A percentile compares a stretch with the other conserved stretches of the same genome.
These are phyloP conservation scores for Thuidium tamariscinum DNA, from an alignment of 225 moss, liverwort and hornwort genomes.

Conservation along the genomic window DNA sequence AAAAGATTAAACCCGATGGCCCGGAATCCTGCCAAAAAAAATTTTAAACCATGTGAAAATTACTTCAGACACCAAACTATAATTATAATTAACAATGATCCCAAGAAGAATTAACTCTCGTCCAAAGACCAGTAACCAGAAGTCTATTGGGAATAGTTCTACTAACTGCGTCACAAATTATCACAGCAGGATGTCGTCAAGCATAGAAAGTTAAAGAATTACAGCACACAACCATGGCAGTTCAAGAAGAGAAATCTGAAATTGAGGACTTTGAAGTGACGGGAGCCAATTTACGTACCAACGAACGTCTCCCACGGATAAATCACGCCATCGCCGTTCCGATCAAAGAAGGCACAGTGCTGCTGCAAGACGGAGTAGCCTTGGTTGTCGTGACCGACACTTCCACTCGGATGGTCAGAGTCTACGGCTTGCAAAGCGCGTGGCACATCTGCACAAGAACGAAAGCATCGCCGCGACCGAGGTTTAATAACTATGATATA, in stretches of 20 bases:
- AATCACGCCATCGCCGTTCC: constrained; percentile 52
- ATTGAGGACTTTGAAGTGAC: background rate
- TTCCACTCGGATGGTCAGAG: constrained; percentile 57
- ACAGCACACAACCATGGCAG: background rate
- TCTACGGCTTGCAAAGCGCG: constrained; percentile 63
- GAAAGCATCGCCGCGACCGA: background rate
- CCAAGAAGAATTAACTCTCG: background rate
- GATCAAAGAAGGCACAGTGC: constrained; percentile 69
- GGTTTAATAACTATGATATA: too few relatives aligned
- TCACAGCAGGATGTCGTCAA: background rate
- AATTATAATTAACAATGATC: background rate
- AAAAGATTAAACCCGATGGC: constrained; percentile 39
- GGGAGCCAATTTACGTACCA: constrained; percentile 7
- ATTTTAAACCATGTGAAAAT: too few relatives aligned
- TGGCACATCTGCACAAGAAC: constrained; percentile 39
- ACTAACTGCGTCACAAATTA: background rate
- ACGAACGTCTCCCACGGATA: constrained; percentile 72
- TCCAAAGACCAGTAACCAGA: background rate
- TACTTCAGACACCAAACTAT: background rate
- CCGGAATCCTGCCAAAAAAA: constrained; percentile 36
- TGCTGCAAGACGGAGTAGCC: constrained; percentile 67
- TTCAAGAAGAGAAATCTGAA: background rate
- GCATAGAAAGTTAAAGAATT: background rate
- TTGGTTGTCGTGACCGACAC: background rate
- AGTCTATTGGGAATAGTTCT: background rate